Evolutionary conservation across 2,329 filamentous ascomycete species (phyloP).

Genomic region (Cordyceps fumosorosea): DNA sequence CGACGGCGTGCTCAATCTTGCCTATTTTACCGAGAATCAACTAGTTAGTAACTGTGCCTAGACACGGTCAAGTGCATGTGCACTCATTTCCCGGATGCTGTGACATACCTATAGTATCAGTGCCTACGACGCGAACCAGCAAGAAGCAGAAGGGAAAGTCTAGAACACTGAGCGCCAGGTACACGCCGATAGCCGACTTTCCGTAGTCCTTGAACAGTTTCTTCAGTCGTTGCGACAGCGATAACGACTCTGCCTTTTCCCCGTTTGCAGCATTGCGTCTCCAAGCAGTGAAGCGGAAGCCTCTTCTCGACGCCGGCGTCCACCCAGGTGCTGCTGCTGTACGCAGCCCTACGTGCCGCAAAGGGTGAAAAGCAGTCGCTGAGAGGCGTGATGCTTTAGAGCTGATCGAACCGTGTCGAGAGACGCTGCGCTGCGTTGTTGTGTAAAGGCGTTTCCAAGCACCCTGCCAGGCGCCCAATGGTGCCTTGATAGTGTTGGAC

Average conservation of each 20-base stretch:
- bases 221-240: conserved; percentile 66
- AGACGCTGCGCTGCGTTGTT: not conserved
- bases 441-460: conserved; percentile 9
- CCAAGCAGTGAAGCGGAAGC: conserved; percentile 31
- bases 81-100: not conserved
- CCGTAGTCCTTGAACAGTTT: conserved; percentile 89
- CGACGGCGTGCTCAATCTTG: conserved; percentile 58
- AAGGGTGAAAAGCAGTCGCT: not conserved
- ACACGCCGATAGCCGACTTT: conserved; percentile 89
- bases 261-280: conserved; percentile 21
- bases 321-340: not conserved
- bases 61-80: not conserved
- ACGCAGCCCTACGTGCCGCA: not conserved
- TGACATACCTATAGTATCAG: conserved; percentile 70
- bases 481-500: not conserved
- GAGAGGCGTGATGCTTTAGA: not conserved
- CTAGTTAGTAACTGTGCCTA: not conserved
- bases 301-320: conserved; percentile 18
- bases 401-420: not conserved
- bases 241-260: conserved; percentile 27
- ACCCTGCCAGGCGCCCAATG: conserved; percentile 8
- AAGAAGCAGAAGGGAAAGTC: conserved; percentile 96
- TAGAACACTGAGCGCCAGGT: conserved; percentile 71
- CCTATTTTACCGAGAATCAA: conserved; percentile 30
- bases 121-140: conserved; percentile 73